Evolutionary conservation across 1,284 basidiomycete species (phyloP).

Genomic region (Apiotrichum domesticum): DNA sequence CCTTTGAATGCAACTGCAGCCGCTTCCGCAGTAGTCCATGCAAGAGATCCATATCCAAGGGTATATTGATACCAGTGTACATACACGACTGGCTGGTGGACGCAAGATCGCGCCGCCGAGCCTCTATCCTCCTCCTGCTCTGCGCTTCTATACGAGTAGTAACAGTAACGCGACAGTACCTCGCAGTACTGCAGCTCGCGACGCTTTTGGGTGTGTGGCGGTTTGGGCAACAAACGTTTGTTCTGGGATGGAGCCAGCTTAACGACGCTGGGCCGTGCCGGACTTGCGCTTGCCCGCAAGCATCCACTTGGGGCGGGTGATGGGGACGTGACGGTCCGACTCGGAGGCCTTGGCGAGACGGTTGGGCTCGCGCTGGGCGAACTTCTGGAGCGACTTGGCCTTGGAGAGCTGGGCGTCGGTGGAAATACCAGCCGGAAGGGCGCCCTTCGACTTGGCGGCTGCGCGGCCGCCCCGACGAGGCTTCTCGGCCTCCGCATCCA

Average conservation of each 20-base stretch:
- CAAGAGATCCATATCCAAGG: slow-evolving; percentile 5
- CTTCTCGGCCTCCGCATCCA: slow-evolving; percentile 4
- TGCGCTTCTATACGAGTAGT: background rate
- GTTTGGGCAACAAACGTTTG: too few relatives aligned
- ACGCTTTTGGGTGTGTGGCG: too few relatives aligned
- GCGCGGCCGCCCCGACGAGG: slow-evolving; percentile 1
- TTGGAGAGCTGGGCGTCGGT: slow-evolving; percentile 71
- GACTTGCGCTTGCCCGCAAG: slow-evolving; percentile 82
- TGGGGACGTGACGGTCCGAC: slow-evolving; percentile 59
- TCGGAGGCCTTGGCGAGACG: slow-evolving; percentile 83
- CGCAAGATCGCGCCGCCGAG: background rate
- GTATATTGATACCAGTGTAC: slow-evolving; percentile 6
- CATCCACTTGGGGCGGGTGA: slow-evolving; percentile 52
- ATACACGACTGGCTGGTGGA: slow-evolving; percentile 1
- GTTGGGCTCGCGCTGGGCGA: slow-evolving; percentile 78
- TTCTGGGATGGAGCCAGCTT: slow-evolving; percentile 1
- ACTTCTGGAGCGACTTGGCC: slow-evolving; percentile 71
- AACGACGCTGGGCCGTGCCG: slow-evolving; percentile 79
- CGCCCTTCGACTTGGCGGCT: slow-evolving; percentile 22
- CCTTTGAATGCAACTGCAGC: too few relatives aligned
- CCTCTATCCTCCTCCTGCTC: background rate
- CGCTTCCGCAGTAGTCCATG: background rate
- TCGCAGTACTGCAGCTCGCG: too few relatives aligned
- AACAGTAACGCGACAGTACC: too few relatives aligned
- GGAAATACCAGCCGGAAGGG: slow-evolving; percentile 60